Conservation (phyloP, 1,284 basidiomycete genomes). For the Ceratobasidium sp. region DNA sequence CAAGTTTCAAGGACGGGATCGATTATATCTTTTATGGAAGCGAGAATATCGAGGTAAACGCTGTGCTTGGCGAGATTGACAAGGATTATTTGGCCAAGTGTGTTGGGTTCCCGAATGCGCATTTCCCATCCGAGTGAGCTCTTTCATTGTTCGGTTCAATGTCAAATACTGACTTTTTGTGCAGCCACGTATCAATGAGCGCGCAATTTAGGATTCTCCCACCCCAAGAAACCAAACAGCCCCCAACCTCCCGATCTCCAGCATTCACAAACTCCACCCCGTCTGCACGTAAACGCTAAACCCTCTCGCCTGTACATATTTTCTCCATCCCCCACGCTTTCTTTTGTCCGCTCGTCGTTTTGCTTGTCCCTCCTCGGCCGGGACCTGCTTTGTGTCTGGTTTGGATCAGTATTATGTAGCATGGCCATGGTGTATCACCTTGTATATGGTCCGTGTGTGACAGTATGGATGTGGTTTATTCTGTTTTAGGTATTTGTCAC, state of each 20-base stretch:
- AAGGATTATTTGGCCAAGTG: constrained; percentile 87
- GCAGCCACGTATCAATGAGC: constrained; percentile 75
- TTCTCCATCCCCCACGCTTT: neutral
- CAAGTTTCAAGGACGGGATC: constrained; percentile 84
- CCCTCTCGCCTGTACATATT: constrained; percentile 53
- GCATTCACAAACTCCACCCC: constrained; percentile 14
- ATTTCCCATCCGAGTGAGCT: constrained; percentile 93
- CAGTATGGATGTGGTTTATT: constrained; percentile 24
- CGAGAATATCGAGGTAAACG: constrained; percentile 83
- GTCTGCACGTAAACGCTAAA: constrained; percentile 32
- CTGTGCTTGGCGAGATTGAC: constrained; percentile 91
- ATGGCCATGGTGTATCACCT: constrained; percentile 33
- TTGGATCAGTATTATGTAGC: constrained; percentile 16
- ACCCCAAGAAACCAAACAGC: constrained; percentile 63
- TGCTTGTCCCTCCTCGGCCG: neutral
- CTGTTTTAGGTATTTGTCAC: neutral
- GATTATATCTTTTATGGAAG: constrained; percentile 96
- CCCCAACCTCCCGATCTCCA: constrained; percentile 52
- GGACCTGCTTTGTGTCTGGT: neutral
- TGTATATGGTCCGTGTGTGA: constrained; percentile 20
- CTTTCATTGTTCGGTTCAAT: constrained; percentile 45
- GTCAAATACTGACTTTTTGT: constrained; percentile 50
- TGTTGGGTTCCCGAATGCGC: constrained; percentile 97
- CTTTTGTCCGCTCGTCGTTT: neutral
- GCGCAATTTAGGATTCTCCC: constrained; percentile 82